Evolutionary conservation across 2,329 filamentous ascomycete species (phyloP).

Genomic region (Arthrobotrys megalospora): DNA sequence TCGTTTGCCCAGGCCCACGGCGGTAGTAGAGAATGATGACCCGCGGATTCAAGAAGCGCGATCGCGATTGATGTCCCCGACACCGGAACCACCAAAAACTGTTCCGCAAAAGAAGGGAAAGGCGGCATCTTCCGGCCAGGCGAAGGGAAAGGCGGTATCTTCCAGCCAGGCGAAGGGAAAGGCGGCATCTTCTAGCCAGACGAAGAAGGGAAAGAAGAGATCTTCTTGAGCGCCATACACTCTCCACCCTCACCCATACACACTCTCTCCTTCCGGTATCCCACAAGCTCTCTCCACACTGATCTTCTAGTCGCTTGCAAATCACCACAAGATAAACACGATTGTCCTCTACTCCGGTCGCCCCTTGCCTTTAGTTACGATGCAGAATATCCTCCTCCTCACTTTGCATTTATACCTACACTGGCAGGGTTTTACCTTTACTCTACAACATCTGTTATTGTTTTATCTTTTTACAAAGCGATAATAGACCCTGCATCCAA

Average conservation of each 20-base stretch:
- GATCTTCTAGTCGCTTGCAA: no score
- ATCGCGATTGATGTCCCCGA: background rate
- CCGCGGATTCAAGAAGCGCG: background rate
- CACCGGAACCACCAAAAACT: background rate
- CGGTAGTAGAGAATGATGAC: background rate
- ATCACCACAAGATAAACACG: no score
- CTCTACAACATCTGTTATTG: background rate
- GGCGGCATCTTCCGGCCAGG: background rate
- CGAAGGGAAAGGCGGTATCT: background rate
- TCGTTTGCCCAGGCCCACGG: background rate
- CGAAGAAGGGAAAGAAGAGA: background rate
- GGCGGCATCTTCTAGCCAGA: background rate
- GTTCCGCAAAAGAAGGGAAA: slow-evolving; percentile 4
- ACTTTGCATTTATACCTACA: background rate
- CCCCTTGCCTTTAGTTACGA: background rate
- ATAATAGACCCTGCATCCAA: slow-evolving; percentile 7
- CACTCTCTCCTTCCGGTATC: no score
- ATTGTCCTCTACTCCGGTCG: background rate
- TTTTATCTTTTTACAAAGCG: slow-evolving; percentile 4
- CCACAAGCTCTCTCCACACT: no score
- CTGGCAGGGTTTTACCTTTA: background rate
- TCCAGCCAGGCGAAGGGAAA: slow-evolving; percentile 19
- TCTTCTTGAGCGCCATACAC: background rate
- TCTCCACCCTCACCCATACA: background rate
- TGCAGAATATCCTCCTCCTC: background rate